phyloP scores from a whole-genome alignment of 2,329 filamentous ascomycete species.

The Emmonsiellopsis sp. region DNA sequence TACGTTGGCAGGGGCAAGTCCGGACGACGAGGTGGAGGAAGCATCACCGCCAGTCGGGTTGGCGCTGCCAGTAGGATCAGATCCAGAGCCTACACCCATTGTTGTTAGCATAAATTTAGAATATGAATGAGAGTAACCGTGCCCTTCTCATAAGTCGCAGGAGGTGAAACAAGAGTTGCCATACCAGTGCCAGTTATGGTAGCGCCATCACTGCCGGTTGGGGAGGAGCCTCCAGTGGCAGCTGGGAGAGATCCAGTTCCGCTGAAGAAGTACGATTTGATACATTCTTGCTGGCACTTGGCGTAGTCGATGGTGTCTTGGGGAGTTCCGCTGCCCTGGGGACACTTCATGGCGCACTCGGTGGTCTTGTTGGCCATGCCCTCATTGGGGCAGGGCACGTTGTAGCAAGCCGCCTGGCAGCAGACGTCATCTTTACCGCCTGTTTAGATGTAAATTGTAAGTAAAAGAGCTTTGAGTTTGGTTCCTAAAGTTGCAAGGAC shows the following conservation, averaged over 20 bases:
- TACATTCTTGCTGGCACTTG: conserved; percentile 41
- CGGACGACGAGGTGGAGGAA: conserved; percentile 18
- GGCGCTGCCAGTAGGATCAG: conserved; percentile 9
- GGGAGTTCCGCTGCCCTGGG: conserved; percentile 42
- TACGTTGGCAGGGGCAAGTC: conserved; percentile 11
- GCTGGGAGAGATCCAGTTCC: conserved; percentile 11
- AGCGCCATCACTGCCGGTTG: conserved; percentile 13
- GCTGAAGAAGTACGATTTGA: conserved; percentile 39
- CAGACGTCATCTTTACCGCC: conserved; percentile 38
- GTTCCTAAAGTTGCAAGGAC: neutral
- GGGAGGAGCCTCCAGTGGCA: conserved; percentile 10
- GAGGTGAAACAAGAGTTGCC: neutral
- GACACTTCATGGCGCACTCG: conserved; percentile 42
- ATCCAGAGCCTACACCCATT: neutral
- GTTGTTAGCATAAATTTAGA: neutral
- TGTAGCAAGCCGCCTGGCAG: conserved; percentile 43
- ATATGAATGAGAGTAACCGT: neutral
- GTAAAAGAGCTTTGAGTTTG: neutral
- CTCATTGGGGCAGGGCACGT: conserved; percentile 44
- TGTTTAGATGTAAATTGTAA: conserved; percentile 6
- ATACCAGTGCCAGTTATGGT: conserved; percentile 9
- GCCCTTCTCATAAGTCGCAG: no score
- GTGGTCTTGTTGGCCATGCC: conserved; percentile 42
- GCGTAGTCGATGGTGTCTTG: conserved; percentile 37
- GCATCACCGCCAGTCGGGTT: conserved; percentile 2